Evolutionary conservation across 108 stramenopile species (phyloP), one percentile per base, ranked within the genome.

Genomic region (Thalassiosira profunda): DNA sequence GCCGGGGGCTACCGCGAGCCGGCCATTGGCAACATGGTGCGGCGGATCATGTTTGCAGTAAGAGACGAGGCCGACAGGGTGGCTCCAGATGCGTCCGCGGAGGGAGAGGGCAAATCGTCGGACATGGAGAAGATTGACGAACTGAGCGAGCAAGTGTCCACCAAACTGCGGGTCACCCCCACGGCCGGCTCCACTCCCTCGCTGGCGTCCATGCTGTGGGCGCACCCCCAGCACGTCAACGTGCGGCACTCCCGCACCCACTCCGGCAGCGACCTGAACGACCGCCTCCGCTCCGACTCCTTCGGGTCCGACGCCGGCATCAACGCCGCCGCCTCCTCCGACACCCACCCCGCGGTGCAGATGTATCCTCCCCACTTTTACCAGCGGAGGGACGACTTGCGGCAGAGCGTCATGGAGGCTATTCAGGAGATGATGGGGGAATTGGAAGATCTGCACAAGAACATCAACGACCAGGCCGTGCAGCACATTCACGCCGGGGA

Each of bases 401-500:
- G 88, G 29, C 77, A 81, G 46, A 73, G 83, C 26, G 79, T 96
- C 47, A 96, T 96, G 89, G 91, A 94, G 62, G 94, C 87, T 12
- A 93, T 96, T 54, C 78, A 88, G 38, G 97, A 98, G 70, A 86
- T 96, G 49, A 77, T 85, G 51, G 66, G 75, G 15, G 97, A 98
- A 46, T 61, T 97, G 44, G 92, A 96, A 68, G 91, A 93, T 77
- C 51, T 91, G 52, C 84, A 93, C 62, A 88, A 90, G 56, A 91
- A 87, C 37, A 95, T 96, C 73, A 86, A 91, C 63, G 91, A 91
- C 33, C 94, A 95, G 64, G 93, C 95, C 2, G 79, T 70, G 43
- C 90, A 90, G 31, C 95, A 97, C 67, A 97, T 99, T 55, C 98
- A 99, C 74, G 89, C 95, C 17, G 94, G 96, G 42, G 95, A 98